Conservation (phyloP, 2,329 filamentous ascomycete genomes). For the Calonectria hawksworthii region DNA sequence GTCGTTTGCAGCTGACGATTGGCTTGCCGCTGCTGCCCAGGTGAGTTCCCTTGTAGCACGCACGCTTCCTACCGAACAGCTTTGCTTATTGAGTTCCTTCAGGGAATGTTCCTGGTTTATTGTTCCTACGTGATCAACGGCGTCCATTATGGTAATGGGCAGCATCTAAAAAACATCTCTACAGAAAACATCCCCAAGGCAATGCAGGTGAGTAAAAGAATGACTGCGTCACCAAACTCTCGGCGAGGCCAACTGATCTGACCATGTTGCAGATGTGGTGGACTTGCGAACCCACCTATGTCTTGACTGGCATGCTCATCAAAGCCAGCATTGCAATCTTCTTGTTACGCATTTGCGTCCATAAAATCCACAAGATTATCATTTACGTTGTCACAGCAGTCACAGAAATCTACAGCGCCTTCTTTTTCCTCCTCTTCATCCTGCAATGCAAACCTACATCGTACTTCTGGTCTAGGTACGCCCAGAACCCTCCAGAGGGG, state of each 20-base stretch:
- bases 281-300: conserved; percentile 59
- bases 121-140: conserved; percentile 46
- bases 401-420: conserved; percentile 51
- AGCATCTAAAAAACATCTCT: conserved; percentile 38
- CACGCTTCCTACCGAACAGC: neutral
- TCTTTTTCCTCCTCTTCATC: conserved; percentile 56
- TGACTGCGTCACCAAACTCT: too few species aligned
- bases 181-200: conserved; percentile 40
- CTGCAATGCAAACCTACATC: conserved; percentile 56
- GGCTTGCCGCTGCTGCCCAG: conserved; percentile 49
- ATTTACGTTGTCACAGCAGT: conserved; percentile 49
- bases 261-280: conserved; percentile 50
- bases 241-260: neutral
- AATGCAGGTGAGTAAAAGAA: conserved; percentile 46
- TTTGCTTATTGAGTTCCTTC: neutral
- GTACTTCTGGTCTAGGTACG: conserved; percentile 54
- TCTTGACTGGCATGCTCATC: conserved; percentile 51
- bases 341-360: conserved; percentile 53
- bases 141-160: conserved; percentile 46
- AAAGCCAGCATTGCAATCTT: conserved; percentile 58
- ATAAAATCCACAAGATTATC: conserved; percentile 46
- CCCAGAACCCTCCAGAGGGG: conserved; percentile 44
- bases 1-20: conserved; percentile 51
- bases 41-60: conserved; percentile 33
- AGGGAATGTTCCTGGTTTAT: conserved; percentile 44